Percentiles rank a stretch among this genome's conserved stretches.
Conservation (phyloP, 1,284 basidiomycete genomes). For the Papiliotrema laurentii region DNA sequence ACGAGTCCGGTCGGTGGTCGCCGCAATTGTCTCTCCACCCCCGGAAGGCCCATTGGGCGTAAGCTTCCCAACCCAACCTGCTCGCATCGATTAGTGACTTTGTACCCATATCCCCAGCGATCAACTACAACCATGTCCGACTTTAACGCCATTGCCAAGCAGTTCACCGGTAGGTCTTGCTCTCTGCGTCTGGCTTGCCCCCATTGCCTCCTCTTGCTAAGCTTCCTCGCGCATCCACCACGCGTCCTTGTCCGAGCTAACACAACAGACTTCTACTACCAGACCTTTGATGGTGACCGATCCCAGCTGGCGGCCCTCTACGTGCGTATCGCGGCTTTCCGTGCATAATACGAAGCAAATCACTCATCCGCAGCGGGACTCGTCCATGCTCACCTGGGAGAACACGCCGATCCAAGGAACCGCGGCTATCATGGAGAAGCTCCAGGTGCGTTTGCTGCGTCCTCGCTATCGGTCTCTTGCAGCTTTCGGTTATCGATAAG, state of each 20-base stretch:
- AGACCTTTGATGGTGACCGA: conserved; percentile 44
- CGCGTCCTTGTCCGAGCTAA: neutral
- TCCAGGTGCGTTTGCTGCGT: conserved; percentile 54
- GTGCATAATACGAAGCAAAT: too few relatives aligned
- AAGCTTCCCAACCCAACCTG: too few relatives aligned
- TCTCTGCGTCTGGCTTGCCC: too few relatives aligned
- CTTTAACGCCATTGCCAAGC: conserved; percentile 55
- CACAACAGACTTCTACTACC: conserved; percentile 48
- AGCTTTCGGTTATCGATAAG: too few relatives aligned
- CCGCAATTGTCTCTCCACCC: too few relatives aligned
- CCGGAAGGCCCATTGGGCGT: too few relatives aligned
- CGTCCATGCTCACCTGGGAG: conserved; percentile 91
- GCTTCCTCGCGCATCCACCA: neutral
- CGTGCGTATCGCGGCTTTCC: too few relatives aligned
- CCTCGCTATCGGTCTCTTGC: neutral
- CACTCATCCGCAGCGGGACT: conserved; percentile 56
- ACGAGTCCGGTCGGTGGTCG: too few relatives aligned
- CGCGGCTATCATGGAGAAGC: conserved; percentile 67
- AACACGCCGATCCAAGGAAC: conserved; percentile 61
- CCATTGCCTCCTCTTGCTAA: conserved; percentile 55
- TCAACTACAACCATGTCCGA: conserved; percentile 58
- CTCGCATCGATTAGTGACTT: neutral
- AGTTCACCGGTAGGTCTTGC: conserved; percentile 52
- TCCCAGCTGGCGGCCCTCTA: conserved; percentile 42
- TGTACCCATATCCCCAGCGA: neutral